Base-by-base conservation (phyloP, 306 rosid genomes). In the Nissolia schottii region DNA sequence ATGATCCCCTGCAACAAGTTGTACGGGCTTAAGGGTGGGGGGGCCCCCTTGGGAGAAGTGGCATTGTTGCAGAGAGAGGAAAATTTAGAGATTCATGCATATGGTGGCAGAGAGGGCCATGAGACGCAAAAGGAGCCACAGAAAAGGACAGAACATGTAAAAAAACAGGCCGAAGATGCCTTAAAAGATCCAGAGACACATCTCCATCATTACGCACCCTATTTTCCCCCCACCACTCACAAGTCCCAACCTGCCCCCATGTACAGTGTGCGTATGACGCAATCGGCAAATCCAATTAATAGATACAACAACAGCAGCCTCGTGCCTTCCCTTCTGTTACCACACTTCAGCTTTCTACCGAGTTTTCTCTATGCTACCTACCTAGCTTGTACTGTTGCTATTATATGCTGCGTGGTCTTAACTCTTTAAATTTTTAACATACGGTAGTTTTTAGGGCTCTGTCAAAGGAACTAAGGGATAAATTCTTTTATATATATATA, bases 81-180 rank as follows among this genome's bases (percentile, higher is more conserved):
- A 82, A 86, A 82, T 81, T 38, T 77, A 80, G 86, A 65, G 92
- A 87, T 87, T 82, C 19, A 66, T 78, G 67, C 61, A 77, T 25
- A 72, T 45, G 66, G n/a, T 5, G 62, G 75, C 85, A 83, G 77
- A 72, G 72, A 76, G 74, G 74, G 45, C 73, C 64, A 59, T 25
- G 64, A 71, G 78, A 45, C 14, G 11, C 48, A 70, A 46, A 58
- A 54, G 61, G 63, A 54, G 61, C 31, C 74, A 57, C 27, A 75
- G 86, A 83, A 51, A 78, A 79, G 65, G 78, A 83, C 81, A 85
- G 28, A 76, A 70, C 73, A 80, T 77, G 75, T 69, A n/a, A n/a
- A n/a, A n/a, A n/a, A n/a, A 84, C 49, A 80, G 58, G 78, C 76
- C 89, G n/a, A 81, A 82, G 88, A 83, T 71, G 71, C 88, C 81